Base-by-base conservation (phyloP, 441 rosid genomes). In the Jatropha multifida region DNA sequence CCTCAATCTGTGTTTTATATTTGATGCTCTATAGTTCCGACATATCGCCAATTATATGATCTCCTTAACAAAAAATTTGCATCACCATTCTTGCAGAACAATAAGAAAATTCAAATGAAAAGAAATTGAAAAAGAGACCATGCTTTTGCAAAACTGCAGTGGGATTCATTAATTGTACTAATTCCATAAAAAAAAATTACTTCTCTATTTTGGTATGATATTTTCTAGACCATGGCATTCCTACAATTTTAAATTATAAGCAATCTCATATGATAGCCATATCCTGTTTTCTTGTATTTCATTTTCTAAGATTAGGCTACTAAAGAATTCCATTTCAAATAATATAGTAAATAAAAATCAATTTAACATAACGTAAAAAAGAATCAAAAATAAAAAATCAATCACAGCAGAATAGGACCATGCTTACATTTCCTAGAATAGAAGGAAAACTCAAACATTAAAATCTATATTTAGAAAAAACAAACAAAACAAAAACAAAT, bases 11-110 rank as follows among this genome's bases (percentile, higher is more conserved):
- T 9, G 14, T 56, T 42, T 58, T 37, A 17, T 42, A 15, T 40
- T 54, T 8, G 49, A 52, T 40, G 15, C 13, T 12, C 23, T 44
- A 48, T 37, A 18, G 46, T 74, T 44, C 69, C 37, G 7, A 7
- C 20, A 60, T 40, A 60, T 46, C 44, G 55, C 56, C 18, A 52
- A 62, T 51, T n/a, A 48, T 5, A 48, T 46, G 26, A 62, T 11
- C 32, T 32, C 32, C 32, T 32, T 32, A 32, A 32, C 32, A 32
- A 2, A 32, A 32, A 32, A 32, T 32, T 32, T 32, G 32, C 20
- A 64, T 73, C 27, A 7, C 18, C 27, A 58, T 58, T 67, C 38
- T 65, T 54, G 56, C 64, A 20, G 64, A 66, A 46, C 26, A 74
- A 3, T 40, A 55, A 52, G 56, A 52, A 52, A 17, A 15, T 14